These are phyloP conservation scores for Phytomonas sp. DNA, from an alignment of 208 protist genomes.

Conservation along the genomic window DNA sequence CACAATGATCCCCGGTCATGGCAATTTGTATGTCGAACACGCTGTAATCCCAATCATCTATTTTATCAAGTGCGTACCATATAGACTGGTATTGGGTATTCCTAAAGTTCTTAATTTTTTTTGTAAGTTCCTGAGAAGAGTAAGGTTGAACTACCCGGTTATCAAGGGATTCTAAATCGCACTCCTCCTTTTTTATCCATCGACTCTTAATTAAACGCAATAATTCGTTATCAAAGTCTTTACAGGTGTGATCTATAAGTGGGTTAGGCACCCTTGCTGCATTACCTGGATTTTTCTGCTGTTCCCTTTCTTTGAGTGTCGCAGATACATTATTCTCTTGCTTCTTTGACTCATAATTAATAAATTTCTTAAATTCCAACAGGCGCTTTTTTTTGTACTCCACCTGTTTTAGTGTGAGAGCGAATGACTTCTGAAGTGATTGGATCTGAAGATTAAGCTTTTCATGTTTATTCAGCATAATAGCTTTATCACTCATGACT, in stretches of 20 bases:
- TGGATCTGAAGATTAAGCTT: constrained; percentile 55
- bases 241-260: constrained; percentile 57
- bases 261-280: constrained; percentile 44
- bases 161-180: constrained; percentile 23
- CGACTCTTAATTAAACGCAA: constrained; percentile 82
- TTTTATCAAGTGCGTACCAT: constrained; percentile 55
- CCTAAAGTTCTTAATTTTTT: constrained; percentile 25
- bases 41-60: constrained; percentile 85
- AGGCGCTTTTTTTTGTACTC: constrained; percentile 36
- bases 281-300: constrained; percentile 14
- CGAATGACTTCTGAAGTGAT: constrained; percentile 61
- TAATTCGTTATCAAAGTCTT: constrained; percentile 63
- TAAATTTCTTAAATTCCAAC: constrained; percentile 42
- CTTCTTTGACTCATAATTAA: constrained; percentile 24
- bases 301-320: constrained; percentile 31
- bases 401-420: constrained; percentile 46
- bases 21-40: constrained; percentile 73
- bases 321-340: constrained; percentile 30
- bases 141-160: constrained; percentile 71
- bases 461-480: constrained; percentile 26
- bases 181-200: constrained; percentile 43
- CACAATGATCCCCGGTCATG: constrained; percentile 74
- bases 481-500: constrained; percentile 26
- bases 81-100: constrained; percentile 30
- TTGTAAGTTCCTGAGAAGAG: constrained; percentile 32